These are phyloP conservation scores for Hemisphaericaspora nanyangensis DNA, from an alignment of 805 yeast genomes.

Conservation along the genomic window DNA sequence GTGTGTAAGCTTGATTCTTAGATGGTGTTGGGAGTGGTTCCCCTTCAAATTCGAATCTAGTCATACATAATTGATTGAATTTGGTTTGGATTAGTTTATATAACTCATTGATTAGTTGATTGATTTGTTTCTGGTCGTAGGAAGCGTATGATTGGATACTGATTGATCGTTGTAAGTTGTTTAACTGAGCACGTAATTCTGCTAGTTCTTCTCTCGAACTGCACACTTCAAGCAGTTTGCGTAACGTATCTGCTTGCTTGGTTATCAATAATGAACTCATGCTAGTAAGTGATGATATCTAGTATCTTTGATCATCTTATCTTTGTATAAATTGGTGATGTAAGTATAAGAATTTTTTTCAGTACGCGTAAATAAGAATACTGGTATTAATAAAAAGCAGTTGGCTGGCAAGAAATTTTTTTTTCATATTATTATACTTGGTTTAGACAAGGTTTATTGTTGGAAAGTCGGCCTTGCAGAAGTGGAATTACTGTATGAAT, in stretches of 20 bases:
- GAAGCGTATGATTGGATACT: neutral
- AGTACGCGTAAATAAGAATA: too few relatives aligned
- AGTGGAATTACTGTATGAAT: too few relatives aligned
- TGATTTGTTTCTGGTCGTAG: conserved; percentile 21
- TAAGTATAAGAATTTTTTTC: too few relatives aligned
- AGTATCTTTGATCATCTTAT: too few relatives aligned
- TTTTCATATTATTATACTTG: too few relatives aligned
- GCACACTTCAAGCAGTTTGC: neutral
- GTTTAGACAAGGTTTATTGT: too few relatives aligned
- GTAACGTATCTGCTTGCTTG: neutral
- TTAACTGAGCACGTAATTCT: neutral
- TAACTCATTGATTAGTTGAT: conserved; percentile 14
- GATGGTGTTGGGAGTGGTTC: conserved; percentile 20
- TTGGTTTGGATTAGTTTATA: conserved; percentile 19
- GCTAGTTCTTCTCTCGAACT: neutral
- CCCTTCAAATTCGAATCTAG: conserved; percentile 25
- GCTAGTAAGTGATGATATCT: too few relatives aligned
- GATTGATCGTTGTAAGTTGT: neutral
- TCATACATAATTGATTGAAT: conserved; percentile 10
- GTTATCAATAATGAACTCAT: too few relatives aligned
- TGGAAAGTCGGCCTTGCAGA: too few relatives aligned
- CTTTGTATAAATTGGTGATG: too few relatives aligned
- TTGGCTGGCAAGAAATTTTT: too few relatives aligned
- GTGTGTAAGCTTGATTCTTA: neutral
- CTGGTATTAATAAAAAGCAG: too few relatives aligned